Conservation (phyloP, 805 yeast genomes). For the Hyphopichia homilentoma region DNA sequence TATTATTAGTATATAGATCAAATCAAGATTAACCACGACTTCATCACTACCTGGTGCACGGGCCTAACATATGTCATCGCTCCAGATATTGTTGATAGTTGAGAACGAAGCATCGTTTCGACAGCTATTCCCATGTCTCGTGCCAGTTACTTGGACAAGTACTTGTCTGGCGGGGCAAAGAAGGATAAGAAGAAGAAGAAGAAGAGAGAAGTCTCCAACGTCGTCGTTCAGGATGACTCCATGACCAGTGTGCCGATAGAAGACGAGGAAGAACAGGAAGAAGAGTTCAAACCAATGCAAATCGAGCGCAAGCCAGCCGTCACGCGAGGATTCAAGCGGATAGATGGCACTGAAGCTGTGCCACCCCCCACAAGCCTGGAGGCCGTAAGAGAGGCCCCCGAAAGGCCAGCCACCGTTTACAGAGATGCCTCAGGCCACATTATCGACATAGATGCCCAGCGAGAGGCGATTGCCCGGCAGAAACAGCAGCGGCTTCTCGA, state of each 20-base stretch:
- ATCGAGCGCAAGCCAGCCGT: constrained; percentile 9
- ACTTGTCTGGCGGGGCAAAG: constrained; percentile 14
- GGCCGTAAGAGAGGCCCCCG: background rate
- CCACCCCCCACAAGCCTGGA: background rate
- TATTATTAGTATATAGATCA: too few relatives aligned
- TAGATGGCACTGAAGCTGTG: constrained; percentile 17
- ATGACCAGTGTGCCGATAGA: too few relatives aligned
- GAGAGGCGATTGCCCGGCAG: constrained; percentile 14
- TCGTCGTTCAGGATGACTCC: too few relatives aligned
- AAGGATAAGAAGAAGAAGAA: constrained; percentile 16
- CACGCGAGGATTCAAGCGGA: constrained; percentile 31
- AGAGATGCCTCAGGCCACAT: constrained; percentile 62
- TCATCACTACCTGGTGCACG: too few relatives aligned
- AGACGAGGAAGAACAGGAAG: constrained; percentile 7
- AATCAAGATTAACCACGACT: too few relatives aligned
- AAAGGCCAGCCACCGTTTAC: constrained; percentile 39
- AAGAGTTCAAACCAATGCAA: constrained; percentile 20
- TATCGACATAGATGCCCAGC: constrained; percentile 35
- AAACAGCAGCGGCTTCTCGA: constrained; percentile 20
- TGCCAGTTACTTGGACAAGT: constrained; percentile 32
- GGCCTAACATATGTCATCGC: too few relatives aligned
- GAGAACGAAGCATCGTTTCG: too few relatives aligned
- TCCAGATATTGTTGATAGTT: too few relatives aligned
- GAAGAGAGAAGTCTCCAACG: too few relatives aligned
- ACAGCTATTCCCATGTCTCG: too few relatives aligned